Base-by-base conservation (phyloP, 2,329 filamentous ascomycete genomes). In the Fusarium foetens region DNA sequence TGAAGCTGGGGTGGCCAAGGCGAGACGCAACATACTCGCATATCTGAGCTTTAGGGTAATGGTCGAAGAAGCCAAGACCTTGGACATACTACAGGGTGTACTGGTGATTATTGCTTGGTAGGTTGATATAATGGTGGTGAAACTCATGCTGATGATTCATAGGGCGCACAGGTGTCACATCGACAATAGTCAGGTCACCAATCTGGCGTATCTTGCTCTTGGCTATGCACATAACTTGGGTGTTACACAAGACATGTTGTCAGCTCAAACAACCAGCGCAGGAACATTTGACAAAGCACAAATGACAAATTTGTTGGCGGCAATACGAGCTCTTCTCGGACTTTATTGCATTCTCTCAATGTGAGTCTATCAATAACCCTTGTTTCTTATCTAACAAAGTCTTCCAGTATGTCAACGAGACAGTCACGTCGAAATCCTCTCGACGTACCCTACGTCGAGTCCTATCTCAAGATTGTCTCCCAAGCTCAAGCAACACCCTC, bases 51-150 rank as follows among this genome's bases (percentile, higher is more conserved):
- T 84, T 25, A 81, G 82, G 38, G 75, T 85, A 53, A 54, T 87
- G 1, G 79, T 85, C 3, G 79, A 81, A 63, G 81, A 82, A 23
- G 80, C 85, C 42, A 78, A 78, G 36, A 80, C 78, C 21, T 63
- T 87, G 13, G 84, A 86, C 61, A 73, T 85, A 6, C 79, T 87
- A 3, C 85, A 87, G 72, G 86, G 85, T 0, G 75, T 86, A 13
- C 67, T 87, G 12, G 79, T 86, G 46, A 81, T 82, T 43, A 77
- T 86, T 59, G 80, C 83, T 27, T 87, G 86, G 86, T 86, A 78
- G 54, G 77, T 45, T 14, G 19, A 21, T n/a, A 5, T 23, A 14
- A 16, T 8, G 9, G 6, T 25, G 9, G n/a, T 7, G 31, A 14
- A 13, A 5, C 16, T 13, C 8, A 36, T 51, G 8, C 35, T 68